Base-by-base conservation (phyloP, 345 rosid genomes). In the Punica granatum region DNA sequence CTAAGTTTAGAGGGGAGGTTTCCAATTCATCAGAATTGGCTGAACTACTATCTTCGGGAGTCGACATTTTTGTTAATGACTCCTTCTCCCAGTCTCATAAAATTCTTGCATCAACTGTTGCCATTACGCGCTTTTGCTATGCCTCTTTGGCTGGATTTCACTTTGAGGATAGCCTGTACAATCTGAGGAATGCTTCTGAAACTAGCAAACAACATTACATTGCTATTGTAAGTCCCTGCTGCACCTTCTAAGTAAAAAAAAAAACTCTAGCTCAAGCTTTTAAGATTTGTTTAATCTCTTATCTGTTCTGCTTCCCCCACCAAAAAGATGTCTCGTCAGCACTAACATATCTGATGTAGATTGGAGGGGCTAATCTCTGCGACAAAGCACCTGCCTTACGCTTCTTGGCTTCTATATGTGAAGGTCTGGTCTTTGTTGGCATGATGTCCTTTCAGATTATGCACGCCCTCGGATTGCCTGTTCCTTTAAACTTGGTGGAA, bases 61-160 rank as follows among this genome's bases (percentile, higher is more conserved):
- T 85, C 59, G 90, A 88, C 79, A 79, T 88, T 69, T 85, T 88
- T 70, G 88, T 88, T 63, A 88, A 82, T 56, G 93, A 88, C 68
- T 79, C 80, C 7, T 83, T 88, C 76, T 77, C 80, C 63, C 75
- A 56, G 69, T 83, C 85, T 42, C 90, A 88, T 67, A 85, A 78
- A 78, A 69, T 83, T 66, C 88, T 85, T 70, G 87, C 90, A 46
- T 88, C 93, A 49, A 88, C 93, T 5, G 87, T 88, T 74, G 87
- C 83, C 9, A 35, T 85, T 66, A 39, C 87, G 66, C 76, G 81
- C 53, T 80, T 79, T 75, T 83, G 88, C 78, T 68, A 48, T 63
- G 74, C 82, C 61, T 78, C 75, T 69, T 26, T 85, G 67, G 87
- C 93, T 61, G 93, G 93, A 32, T 85, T 83, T 76, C 76, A 81